Evolutionary conservation across 257 asterid genomes (phyloP).

Genomic region (Echites panduratus): DNA sequence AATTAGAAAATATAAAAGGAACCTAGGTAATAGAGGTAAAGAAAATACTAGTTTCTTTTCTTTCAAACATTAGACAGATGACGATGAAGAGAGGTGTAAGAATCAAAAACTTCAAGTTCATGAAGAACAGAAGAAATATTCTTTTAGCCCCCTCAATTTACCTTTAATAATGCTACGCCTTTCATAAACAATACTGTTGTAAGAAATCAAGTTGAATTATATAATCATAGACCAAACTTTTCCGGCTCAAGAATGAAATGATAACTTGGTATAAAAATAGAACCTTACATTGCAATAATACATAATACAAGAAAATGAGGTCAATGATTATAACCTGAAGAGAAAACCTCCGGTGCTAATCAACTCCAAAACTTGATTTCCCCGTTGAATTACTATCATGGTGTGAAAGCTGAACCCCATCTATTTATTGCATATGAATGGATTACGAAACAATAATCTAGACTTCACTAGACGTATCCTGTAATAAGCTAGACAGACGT

Average conservation of each 20-base stretch:
- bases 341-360: background rate
- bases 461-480: background rate
- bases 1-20: background rate
- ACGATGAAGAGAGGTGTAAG: background rate
- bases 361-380: background rate
- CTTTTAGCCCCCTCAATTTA: background rate
- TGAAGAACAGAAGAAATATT: background rate
- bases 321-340: background rate
- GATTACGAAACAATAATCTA: background rate
- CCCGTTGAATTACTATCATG: background rate
- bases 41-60: background rate
- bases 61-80: background rate
- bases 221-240: background rate
- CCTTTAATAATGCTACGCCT: background rate
- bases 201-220: background rate
- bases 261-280: background rate
- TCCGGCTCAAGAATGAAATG: slow-evolving; percentile 7
- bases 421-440: background rate
- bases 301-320: background rate
- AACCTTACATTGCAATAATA: background rate
- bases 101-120: background rate
- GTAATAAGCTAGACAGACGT: background rate
- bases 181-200: background rate
- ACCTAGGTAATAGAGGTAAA: background rate
- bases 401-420: background rate